Percentiles rank a stretch among this genome's conserved stretches.
phyloP scores from a whole-genome alignment of 202 grass and related monocot species.

The Schoenoplectus tabernaemontani region DNA sequence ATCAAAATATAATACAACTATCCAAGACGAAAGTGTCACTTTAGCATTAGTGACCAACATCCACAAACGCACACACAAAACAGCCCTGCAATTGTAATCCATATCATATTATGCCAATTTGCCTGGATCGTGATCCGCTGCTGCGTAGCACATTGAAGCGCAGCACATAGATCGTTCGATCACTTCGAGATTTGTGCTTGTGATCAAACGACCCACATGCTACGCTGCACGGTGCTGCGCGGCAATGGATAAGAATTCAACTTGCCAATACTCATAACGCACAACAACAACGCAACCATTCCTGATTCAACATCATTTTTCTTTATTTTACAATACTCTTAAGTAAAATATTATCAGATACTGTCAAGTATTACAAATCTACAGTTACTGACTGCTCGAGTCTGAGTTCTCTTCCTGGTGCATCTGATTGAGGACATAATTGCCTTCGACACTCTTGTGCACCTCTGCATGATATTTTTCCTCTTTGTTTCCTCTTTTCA shows the following conservation, averaged over 20 bases:
- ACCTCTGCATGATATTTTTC: constrained; percentile 79
- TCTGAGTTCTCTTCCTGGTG: constrained; percentile 27
- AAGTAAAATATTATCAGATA: neutral
- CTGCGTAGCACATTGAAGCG: no score
- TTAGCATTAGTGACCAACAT: neutral
- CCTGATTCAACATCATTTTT: neutral
- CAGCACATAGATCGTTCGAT: no score
- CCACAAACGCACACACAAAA: neutral
- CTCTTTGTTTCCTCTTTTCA: constrained; percentile 82
- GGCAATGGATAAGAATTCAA: no score
- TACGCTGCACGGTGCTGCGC: no score
- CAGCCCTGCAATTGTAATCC: neutral
- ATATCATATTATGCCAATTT: no score
- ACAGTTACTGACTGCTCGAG: neutral
- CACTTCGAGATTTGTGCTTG: no score
- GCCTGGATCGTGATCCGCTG: no score
- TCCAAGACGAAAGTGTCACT: neutral
- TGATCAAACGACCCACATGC: no score
- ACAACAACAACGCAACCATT: neutral
- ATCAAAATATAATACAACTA: no score
- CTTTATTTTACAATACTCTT: constrained; percentile 1
- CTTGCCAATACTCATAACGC: neutral
- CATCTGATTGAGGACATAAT: constrained; percentile 68
- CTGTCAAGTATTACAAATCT: neutral
- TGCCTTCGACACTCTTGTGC: constrained; percentile 75